phyloP scores from a whole-genome alignment of 108 stramenopile species.

The Thalassiosira profunda region DNA sequence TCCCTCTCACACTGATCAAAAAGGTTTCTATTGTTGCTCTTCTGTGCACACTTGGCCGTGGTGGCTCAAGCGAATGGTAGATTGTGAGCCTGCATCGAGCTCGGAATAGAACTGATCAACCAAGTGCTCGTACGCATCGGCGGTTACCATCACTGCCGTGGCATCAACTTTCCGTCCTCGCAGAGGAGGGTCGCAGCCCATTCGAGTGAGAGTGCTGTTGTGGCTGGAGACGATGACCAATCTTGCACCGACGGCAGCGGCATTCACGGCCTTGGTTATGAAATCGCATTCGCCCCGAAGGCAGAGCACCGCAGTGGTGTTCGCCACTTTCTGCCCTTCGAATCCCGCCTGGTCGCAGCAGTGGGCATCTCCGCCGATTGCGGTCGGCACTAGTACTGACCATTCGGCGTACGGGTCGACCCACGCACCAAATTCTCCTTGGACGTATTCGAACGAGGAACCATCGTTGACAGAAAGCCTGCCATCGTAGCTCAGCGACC shows the following conservation, averaged over 20 bases:
- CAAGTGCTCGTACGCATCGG: constrained; percentile 2
- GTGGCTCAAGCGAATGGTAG: too few species aligned
- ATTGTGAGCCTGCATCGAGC: constrained; percentile 8
- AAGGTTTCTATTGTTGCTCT: too few species aligned
- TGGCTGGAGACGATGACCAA: constrained; percentile 27
- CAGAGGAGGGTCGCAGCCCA: constrained; percentile 18
- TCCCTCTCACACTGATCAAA: too few species aligned
- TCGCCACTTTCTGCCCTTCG: not conserved
- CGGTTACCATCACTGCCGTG: constrained; percentile 9
- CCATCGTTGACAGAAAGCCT: constrained; percentile 13
- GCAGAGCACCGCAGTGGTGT: constrained; percentile 13
- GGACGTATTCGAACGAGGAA: constrained; percentile 22
- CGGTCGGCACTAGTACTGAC: constrained; percentile 16
- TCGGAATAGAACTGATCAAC: constrained; percentile 3
- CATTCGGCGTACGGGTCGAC: constrained; percentile 3
- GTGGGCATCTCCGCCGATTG: constrained; percentile 15
- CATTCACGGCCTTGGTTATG: constrained; percentile 34
- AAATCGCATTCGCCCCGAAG: constrained; percentile 36
- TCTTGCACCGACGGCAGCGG: constrained; percentile 20
- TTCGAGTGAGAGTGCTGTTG: constrained; percentile 14
- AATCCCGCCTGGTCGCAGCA: constrained; percentile 14
- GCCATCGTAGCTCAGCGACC: constrained; percentile 2
- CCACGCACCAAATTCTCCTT: constrained; percentile 35
- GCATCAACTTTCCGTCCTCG: constrained; percentile 9
- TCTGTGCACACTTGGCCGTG: too few species aligned